A percentile compares a stretch with the other conserved stretches of the same genome.
These are phyloP conservation scores for Vicia faba DNA, from an alignment of 306 rosid genomes.

Conservation along the genomic window DNA sequence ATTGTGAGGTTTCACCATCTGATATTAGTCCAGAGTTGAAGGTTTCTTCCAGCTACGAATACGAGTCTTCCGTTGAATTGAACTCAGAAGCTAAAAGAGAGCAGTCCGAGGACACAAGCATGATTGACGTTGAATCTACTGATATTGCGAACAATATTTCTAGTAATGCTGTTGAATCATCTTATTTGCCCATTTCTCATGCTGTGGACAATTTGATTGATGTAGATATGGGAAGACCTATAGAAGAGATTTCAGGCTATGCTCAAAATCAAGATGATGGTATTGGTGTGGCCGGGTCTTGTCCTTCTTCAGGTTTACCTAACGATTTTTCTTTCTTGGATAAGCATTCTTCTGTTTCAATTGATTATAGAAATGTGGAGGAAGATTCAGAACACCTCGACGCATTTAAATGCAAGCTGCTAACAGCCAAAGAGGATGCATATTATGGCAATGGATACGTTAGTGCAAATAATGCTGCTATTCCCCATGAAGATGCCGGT, in stretches of 20 bases:
- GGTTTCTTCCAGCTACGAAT: conserved; percentile 43
- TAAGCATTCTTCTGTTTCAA: conserved; percentile 36
- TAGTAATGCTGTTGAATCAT: conserved; percentile 39
- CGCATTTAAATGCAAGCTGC: conserved; percentile 35
- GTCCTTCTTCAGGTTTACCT: conserved; percentile 40
- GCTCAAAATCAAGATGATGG: conserved; percentile 38
- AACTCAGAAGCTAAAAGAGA: conserved; percentile 36
- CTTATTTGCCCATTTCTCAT: conserved; percentile 36
- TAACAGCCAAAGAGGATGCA: conserved; percentile 35
- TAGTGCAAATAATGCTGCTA: conserved; percentile 29
- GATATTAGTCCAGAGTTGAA: conserved; percentile 37
- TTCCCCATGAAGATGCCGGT: conserved; percentile 42
- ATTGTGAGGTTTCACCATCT: conserved; percentile 37
- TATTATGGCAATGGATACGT: conserved; percentile 49
- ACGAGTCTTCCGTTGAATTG: conserved; percentile 41
- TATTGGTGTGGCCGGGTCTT: conserved; percentile 16
- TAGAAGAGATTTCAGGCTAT: conserved; percentile 32
- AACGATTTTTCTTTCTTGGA: conserved; percentile 37
- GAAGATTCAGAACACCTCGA: conserved; percentile 46
- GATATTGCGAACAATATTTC: conserved; percentile 43
- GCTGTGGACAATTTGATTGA: conserved; percentile 29
- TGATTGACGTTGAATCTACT: conserved; percentile 27
- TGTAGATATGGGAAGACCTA: conserved; percentile 21
- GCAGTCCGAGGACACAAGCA: conserved; percentile 42
- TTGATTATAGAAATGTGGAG: conserved; percentile 23